phyloP scores from a whole-genome alignment of 2,329 filamentous ascomycete genomes.

The Nannizziopsis arthrosporioides region DNA sequence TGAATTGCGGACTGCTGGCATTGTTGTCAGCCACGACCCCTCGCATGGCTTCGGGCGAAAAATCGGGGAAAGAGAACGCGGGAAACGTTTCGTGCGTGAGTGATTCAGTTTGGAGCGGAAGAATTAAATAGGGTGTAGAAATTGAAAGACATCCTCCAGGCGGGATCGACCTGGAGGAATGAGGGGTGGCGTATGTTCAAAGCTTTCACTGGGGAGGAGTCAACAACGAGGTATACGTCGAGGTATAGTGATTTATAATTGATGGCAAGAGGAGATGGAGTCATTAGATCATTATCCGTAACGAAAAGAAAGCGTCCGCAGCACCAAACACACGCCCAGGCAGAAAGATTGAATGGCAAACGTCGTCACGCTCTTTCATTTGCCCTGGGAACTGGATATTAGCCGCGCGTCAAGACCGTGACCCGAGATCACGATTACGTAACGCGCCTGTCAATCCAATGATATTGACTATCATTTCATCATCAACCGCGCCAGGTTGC shows the following conservation, averaged over 20 bases:
- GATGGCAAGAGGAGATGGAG: background rate
- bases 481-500: too few species aligned
- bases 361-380: too few species aligned
- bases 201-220: background rate
- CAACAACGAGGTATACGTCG: background rate
- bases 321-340: background rate
- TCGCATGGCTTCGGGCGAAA: background rate
- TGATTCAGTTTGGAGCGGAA: background rate
- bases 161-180: too few species aligned
- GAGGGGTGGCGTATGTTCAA: too few species aligned
- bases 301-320: background rate
- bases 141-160: background rate
- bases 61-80: background rate
- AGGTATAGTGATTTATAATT: too few species aligned
- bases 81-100: background rate
- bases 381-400: too few species aligned
- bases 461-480: too few species aligned
- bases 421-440: too few species aligned
- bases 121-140: background rate
- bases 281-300: background rate
- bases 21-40: conserved; percentile 1
- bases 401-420: too few species aligned
- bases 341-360: too few species aligned
- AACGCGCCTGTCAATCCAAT: too few species aligned
- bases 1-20: conserved; percentile 1